Evolutionary conservation across 148 eudicot species (phyloP), one percentile per base, ranked within the genome.

Genomic region (Pouteria glomerata): DNA sequence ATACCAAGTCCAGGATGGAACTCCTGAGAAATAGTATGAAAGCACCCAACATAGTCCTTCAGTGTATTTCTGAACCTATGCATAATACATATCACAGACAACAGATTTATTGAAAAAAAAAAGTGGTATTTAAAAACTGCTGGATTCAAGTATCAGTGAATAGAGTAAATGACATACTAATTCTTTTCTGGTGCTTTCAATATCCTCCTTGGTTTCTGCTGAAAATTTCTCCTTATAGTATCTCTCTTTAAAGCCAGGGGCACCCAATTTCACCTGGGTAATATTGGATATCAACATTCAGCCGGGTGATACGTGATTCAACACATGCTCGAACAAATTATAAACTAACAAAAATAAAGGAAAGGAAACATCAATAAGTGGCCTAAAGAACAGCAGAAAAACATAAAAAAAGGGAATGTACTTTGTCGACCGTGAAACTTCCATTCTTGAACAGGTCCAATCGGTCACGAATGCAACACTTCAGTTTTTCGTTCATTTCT

Each of bases 1-100:
- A 74, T 74, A 81, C 82, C 86, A 82, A 0, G 70, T 76, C 83
- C 82, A 77, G 0, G 85, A 86, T 10, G 87, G 85, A 55, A 86
- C 87, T 34, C 80, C 85, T 2, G 82, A 77, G n/a, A n/a, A n/a
- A n/a, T n/a, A n/a, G n/a, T n/a, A n/a, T n/a, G n/a, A n/a, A n/a
- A n/a, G n/a, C n/a, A 77, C 78, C 86, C 71, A 77, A 41, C 85
- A 73, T n/a, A 89, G 79, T 2, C 88, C 86, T 77, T 83, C 77
- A 16, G 78, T 69, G 29, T 86, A 85, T 50, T 83, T 76, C 19
- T 77, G 50, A 26, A 83, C 86, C 89, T 85, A 67, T n/a, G n/a
- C 13, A 71, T 58, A n/a, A n/a, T n/a, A n/a, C n/a, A n/a, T n/a
- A 60, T 16, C 18, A 68, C 29, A 6, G 44, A 4, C 37, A 11